Evolutionary conservation across 139 green algal genomes (phyloP), one percentile per base, ranked within the genome.

Genomic region (Ettlia oleoabundans): DNA sequence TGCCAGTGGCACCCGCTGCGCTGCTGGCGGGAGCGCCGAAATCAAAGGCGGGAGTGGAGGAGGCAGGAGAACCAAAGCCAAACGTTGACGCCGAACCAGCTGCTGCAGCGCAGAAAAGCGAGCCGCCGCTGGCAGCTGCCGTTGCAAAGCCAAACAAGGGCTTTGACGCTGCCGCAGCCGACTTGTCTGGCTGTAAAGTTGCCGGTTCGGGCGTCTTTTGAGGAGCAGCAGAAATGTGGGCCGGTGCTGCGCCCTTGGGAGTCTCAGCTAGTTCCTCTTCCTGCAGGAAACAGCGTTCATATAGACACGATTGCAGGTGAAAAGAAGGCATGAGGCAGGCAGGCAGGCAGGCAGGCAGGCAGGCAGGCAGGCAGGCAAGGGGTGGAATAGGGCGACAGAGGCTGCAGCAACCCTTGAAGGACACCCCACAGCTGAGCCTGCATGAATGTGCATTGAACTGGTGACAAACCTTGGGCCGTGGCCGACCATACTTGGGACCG

Each of bases 231-330:
- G 73, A 33, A 7, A n/a, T 7, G 1, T 52, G 24, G 33, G 38
- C 15, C 4, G 33, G 52, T 2, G 52, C 73, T 4, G 35, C 35
- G 10, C 52, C 53, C 35, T 67, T 80, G 2, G 73, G 66, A 30
- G 47, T 78, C 42, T 30, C 37, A 1, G 42, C 32, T 64, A 76
- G 55, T 62, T 82, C 76, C 41, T 53, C 41, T 33, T 83, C 78
- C 30, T 78, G 65, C n/a, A n/a, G n/a, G n/a, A n/a, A n/a, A n/a
- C n/a, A n/a, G n/a, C n/a, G n/a, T n/a, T n/a, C n/a, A n/a, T n/a
- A n/a, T n/a, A n/a, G n/a, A n/a, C n/a, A n/a, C n/a, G n/a, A n/a
- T n/a, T n/a, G n/a, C n/a, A n/a, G 47, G 47, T 58, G 47, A 15
- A 24, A 10, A 58, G 47, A 24, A 58, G 47, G 15, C 47, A 58